phyloP scores from a whole-genome alignment of 768 basidiomycete species.

The Tricholoma saponaceum region DNA sequence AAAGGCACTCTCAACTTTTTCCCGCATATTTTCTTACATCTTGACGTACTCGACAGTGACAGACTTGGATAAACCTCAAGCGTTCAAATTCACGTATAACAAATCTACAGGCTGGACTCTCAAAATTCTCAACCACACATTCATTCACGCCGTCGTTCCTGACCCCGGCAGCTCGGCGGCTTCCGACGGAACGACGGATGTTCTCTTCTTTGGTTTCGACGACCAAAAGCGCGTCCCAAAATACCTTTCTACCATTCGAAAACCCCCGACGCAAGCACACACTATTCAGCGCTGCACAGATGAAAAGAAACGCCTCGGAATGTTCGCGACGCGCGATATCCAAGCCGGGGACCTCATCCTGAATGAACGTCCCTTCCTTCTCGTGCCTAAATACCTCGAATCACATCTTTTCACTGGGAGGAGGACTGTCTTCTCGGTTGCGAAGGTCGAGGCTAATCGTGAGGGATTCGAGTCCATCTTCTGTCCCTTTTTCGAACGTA shows the following conservation, averaged over 20 bases:
- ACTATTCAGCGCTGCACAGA: neutral
- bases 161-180: too few species aligned
- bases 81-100: neutral
- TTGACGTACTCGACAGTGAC: too few species aligned
- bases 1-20: too few species aligned
- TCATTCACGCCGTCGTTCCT: neutral
- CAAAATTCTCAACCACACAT: neutral
- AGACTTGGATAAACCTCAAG: neutral
- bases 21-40: too few species aligned
- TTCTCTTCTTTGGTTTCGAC: neutral
- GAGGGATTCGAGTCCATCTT: neutral
- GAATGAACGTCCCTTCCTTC: neutral
- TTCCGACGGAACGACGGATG: neutral
- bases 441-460: neutral
- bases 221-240: neutral
- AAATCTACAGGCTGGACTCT: neutral
- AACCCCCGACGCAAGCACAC: neutral
- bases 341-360: neutral
- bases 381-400: neutral
- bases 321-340: neutral
- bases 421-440: neutral
- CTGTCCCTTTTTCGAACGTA: neutral
- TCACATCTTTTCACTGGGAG: neutral
- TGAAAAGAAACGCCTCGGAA: neutral
- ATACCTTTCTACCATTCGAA: neutral